Base-by-base conservation (phyloP, 306 rosid species). In the Cajanus cajan region DNA sequence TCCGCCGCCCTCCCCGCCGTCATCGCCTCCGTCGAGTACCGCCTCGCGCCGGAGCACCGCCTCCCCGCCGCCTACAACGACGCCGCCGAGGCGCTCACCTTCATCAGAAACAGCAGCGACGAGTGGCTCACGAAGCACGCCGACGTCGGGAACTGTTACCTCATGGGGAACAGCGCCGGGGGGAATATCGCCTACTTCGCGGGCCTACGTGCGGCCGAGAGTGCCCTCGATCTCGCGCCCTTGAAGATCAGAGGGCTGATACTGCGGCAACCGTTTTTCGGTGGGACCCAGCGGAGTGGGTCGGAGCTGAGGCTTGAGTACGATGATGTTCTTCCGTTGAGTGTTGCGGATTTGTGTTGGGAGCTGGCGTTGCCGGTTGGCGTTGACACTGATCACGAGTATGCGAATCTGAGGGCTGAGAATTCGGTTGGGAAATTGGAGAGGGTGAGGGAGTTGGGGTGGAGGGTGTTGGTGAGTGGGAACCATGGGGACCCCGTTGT, bases 81-180 rank as follows among this genome's bases (percentile, higher is more conserved):
- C 45, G 91, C 82, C 2, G 7, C 69, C 54, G 89, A 85, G 12
- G 80, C 91, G 8, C 21, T 88, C 22, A 71, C 41, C 33, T 80
- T 74, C 34, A 71, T 88, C 5, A 71, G 68, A 83, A 14, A 51
- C 52, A 24, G 69, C 57, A 1, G 10, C 1, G 86, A 85, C 1
- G 86, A 66, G 4, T 88, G 89, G 89, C 4, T 88, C 21, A 59
- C 54, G 3, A 4, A 44, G 0, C 39, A 65, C 31, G 91, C 80
- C 36, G 91, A 88, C 13, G 11, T 48, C 1, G 71, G 86, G 0
- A 83, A 68, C 2, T 78, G 85, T 55, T 86, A 70, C 19, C 16
- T 86, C 0, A 86, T 86, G 91, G 91, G 91, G 8, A 22, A 2
- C 2, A 86, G 89, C 10, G 82, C 91, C 0, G 89, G 89, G 6